A percentile compares a stretch with the other conserved stretches of the same genome.
Conservation (phyloP, 148 eudicot species). For the Fagopyrum homotropicum region DNA sequence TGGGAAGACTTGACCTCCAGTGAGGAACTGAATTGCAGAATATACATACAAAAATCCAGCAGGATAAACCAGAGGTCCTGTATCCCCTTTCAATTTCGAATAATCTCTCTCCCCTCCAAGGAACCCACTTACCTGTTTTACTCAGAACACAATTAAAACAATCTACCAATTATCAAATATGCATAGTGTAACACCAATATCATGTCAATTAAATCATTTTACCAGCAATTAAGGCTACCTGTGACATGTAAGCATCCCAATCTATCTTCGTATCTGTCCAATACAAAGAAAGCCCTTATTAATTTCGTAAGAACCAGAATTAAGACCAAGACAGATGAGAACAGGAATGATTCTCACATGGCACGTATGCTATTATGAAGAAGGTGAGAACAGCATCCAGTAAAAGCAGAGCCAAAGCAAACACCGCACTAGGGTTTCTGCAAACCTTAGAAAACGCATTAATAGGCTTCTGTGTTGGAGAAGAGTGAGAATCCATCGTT, state of each 20-base stretch:
- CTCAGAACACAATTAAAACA: conserved; percentile 7
- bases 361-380: conserved; percentile 63
- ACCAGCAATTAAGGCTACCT: conserved; percentile 33
- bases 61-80: conserved; percentile 97
- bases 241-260: conserved; percentile 98
- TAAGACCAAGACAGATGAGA: not conserved
- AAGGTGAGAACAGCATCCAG: conserved; percentile 50
- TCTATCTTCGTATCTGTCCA: conserved; percentile 84
- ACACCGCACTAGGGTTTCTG: conserved; percentile 26
- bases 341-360: conserved; percentile 43
- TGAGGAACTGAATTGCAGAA: conserved; percentile 70
- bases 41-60: conserved; percentile 92
- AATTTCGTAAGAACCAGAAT: conserved; percentile 1
- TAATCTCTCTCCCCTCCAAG: conserved; percentile 86
- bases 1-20: conserved; percentile 69
- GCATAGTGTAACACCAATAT: not conserved
- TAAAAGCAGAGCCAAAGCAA: conserved; percentile 47
- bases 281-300: conserved; percentile 16
- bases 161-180: not conserved
- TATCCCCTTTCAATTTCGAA: conserved; percentile 79
- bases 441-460: conserved; percentile 4
- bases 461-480: conserved; percentile 4
- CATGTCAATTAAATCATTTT: not conserved
- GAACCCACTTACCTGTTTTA: conserved; percentile 64
- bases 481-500: not conserved